These are phyloP conservation scores for apple (Malus domestica) DNA, from an alignment of 306 rosid species.

Conservation along the genomic window DNA sequence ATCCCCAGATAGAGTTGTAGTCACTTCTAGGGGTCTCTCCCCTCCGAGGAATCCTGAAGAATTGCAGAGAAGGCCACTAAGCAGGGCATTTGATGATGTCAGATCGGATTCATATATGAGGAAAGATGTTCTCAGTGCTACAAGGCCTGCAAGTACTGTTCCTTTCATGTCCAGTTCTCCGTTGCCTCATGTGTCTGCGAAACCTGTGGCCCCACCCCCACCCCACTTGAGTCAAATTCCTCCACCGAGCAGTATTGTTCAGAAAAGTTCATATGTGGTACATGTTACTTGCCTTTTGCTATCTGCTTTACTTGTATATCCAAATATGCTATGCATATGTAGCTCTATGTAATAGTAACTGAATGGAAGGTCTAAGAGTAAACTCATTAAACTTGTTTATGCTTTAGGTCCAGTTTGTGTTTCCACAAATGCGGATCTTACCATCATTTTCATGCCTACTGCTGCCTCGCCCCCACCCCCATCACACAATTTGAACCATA, in stretches of 20 bases:
- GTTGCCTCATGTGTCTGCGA: slow-evolving; percentile 51
- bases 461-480: neutral
- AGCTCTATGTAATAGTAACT: neutral
- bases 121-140: slow-evolving; percentile 46
- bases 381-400: neutral
- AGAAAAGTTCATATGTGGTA: slow-evolving; percentile 58
- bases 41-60: slow-evolving; percentile 32
- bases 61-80: slow-evolving; percentile 41
- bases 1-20: slow-evolving; percentile 36
- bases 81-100: slow-evolving; percentile 46
- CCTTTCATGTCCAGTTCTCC: slow-evolving; percentile 42
- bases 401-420: neutral
- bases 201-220: slow-evolving; percentile 42
- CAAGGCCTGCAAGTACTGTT: slow-evolving; percentile 46
- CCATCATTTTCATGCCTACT: neutral
- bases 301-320: neutral
- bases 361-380: neutral
- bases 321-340: neutral
- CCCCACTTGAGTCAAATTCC: slow-evolving; percentile 55
- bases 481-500: neutral
- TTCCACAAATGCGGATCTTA: neutral
- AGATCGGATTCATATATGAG: slow-evolving; percentile 47
- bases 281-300: slow-evolving; percentile 19
- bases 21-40: slow-evolving; percentile 31
- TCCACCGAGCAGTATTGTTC: slow-evolving; percentile 42